Conservation (phyloP, 2,329 filamentous ascomycete genomes). For the Aspergillus tanneri region DNA sequence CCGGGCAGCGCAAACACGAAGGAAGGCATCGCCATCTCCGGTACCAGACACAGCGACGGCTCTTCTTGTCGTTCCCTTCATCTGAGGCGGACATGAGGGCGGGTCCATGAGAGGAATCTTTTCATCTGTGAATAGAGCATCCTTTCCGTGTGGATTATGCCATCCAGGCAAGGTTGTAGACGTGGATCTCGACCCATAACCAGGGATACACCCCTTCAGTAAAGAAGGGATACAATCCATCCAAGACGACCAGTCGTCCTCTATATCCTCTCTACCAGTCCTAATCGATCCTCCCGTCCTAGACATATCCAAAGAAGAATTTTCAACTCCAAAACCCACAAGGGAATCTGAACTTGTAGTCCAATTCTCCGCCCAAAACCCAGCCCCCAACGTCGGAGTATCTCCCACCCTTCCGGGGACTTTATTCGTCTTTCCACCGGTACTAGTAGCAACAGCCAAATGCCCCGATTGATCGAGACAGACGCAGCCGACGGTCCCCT, state of each 20-base stretch:
- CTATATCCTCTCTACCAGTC: too few species aligned
- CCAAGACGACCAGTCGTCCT: background rate
- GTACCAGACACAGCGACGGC: conserved; percentile 69
- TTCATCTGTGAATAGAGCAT: too few species aligned
- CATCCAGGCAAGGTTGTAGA: too few species aligned
- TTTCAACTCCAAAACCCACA: too few species aligned
- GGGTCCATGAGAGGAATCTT: too few species aligned
- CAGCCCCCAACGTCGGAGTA: conserved; percentile 78
- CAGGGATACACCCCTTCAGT: background rate
- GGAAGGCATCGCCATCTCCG: conserved; percentile 85
- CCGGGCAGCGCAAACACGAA: conserved; percentile 68
- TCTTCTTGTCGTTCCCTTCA: conserved; percentile 21
- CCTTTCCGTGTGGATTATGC: too few species aligned
- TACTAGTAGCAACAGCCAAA: conserved; percentile 65
- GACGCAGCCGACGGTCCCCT: conserved; percentile 82
- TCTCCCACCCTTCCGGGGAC: conserved; percentile 80
- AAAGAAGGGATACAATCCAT: background rate
- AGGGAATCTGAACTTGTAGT: conserved; percentile 32
- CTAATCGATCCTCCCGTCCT: too few species aligned
- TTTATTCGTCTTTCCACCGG: conserved; percentile 85
- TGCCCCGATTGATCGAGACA: conserved; percentile 74
- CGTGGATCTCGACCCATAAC: background rate
- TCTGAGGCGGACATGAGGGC: too few species aligned
- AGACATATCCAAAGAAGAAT: background rate
- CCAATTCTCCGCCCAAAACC: conserved; percentile 91